Evolutionary conservation across 2,329 filamentous ascomycete genomes (phyloP).

Genomic region (Aspergillus niger): DNA sequence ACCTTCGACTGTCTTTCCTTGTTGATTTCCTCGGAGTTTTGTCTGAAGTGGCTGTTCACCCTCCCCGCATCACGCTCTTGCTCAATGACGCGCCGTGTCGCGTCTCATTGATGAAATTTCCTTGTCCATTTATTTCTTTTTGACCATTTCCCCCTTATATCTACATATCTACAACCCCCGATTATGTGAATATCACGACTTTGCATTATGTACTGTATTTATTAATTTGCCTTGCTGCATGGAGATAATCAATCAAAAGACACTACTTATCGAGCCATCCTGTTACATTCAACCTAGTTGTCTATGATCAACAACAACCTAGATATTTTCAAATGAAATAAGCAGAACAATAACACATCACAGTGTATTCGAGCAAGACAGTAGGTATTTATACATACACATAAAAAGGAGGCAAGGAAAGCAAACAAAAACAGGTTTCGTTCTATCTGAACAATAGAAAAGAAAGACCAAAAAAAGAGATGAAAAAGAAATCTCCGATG

Average conservation of each 20-base stretch:
- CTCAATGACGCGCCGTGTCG: conserved; percentile 23
- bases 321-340: too few species aligned
- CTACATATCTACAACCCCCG: background rate
- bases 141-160: background rate
- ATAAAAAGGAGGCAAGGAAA: background rate
- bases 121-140: conserved; percentile 11
- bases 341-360: too few species aligned
- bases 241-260: background rate
- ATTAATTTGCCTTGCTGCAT: background rate
- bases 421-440: background rate
- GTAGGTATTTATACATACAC: too few species aligned
- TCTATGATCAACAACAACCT: too few species aligned
- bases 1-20: conserved; percentile 15
- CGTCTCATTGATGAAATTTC: conserved; percentile 21
- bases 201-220: conserved; percentile 27
- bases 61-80: conserved; percentile 9
- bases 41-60: background rate
- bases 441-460: background rate
- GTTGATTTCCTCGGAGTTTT: conserved; percentile 12
- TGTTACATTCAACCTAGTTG: too few species aligned
- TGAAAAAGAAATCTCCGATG: background rate
- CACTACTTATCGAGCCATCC: background rate
- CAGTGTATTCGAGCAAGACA: too few species aligned
- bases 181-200: conserved; percentile 26
- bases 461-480: background rate